phyloP scores from a whole-genome alignment of 345 rosid species.

The Atalantia buxifolia region DNA sequence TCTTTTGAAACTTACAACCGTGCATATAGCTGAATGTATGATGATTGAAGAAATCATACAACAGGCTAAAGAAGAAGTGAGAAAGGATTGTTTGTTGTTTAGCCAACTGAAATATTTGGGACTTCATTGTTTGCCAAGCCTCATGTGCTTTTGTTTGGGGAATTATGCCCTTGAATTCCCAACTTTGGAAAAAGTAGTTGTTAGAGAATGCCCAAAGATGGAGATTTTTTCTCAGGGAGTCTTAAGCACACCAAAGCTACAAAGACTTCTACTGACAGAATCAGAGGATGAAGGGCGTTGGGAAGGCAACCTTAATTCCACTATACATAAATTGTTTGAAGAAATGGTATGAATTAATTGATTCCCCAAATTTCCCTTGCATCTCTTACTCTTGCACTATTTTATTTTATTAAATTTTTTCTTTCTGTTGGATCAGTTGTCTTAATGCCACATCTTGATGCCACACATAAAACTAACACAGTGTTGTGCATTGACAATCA shows the following conservation, averaged over 20 bases:
- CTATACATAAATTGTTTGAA: too few species aligned
- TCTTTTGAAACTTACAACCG: constrained; percentile 4
- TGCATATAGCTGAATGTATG: constrained; percentile 16
- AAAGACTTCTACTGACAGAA: background rate
- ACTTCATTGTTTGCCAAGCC: constrained; percentile 14
- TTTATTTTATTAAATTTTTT: background rate
- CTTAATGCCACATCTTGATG: too few species aligned
- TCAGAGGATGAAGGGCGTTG: background rate
- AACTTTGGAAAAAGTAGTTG: background rate
- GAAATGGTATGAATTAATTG: background rate
- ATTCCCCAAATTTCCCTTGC: background rate
- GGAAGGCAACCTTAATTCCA: too few species aligned
- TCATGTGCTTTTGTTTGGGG: background rate
- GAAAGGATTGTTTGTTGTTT: background rate
- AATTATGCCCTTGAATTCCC: background rate
- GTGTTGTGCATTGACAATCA: too few species aligned
- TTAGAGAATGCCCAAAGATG: background rate
- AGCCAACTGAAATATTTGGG: constrained; percentile 1
- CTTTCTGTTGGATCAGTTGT: background rate
- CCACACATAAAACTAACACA: background rate
- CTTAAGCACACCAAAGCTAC: background rate
- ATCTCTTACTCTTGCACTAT: background rate
- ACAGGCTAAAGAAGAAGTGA: background rate
- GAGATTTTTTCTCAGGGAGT: background rate
- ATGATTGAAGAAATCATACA: constrained; percentile 13